These are phyloP conservation scores for Backusella circina DNA, from an alignment of 192 early-diverging fungal species.

Conservation along the genomic window DNA sequence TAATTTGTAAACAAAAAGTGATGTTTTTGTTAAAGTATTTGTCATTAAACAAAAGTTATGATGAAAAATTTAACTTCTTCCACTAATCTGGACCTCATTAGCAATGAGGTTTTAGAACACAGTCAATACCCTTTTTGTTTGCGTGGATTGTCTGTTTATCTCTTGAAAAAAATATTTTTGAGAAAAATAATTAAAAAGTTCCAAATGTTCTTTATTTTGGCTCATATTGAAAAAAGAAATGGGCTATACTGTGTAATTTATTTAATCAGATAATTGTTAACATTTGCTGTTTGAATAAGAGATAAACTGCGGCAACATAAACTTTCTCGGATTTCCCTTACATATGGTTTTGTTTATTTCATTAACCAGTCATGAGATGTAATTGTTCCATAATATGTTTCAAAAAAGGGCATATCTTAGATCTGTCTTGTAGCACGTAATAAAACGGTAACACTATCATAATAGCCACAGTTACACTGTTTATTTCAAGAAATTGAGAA, in stretches of 20 bases:
- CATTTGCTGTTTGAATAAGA: neutral
- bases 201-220: neutral
- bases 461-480: neutral
- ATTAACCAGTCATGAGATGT: neutral
- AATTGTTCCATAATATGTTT: neutral
- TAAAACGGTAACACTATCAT: neutral
- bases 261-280: neutral
- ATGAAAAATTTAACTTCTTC: no score
- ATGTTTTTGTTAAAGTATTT: no score
- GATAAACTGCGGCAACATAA: neutral
- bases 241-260: neutral
- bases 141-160: no score
- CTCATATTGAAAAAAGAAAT: neutral
- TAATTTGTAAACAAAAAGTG: no score
- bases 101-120: no score
- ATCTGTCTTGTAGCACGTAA: neutral
- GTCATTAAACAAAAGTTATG: no score
- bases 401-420: neutral
- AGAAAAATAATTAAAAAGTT: neutral
- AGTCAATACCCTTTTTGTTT: no score
- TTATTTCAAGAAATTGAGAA: no score
- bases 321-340: neutral
- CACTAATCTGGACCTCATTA: no score
- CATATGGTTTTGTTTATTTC: neutral
- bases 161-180: no score